phyloP scores from a whole-genome alignment of 2,329 filamentous ascomycete species.

The Botryotinia globosa region DNA sequence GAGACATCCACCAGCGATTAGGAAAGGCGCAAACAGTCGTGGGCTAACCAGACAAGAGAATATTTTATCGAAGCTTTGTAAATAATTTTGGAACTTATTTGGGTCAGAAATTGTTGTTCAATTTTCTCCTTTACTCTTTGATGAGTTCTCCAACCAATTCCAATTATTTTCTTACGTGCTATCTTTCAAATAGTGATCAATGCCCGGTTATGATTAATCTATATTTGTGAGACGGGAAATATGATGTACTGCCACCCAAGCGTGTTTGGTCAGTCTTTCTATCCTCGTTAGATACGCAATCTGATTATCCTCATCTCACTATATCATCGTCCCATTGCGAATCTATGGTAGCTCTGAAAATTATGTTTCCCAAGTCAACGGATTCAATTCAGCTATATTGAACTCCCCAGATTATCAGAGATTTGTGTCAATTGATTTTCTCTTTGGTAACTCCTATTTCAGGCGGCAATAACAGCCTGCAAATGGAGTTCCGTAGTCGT shows the following conservation, averaged over 20 bases:
- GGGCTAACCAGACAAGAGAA: neutral
- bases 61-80: neutral
- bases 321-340: neutral
- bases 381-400: fast-evolving
- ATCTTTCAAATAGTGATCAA: neutral
- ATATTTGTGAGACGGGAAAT: neutral
- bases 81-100: neutral
- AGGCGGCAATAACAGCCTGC: neutral
- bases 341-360: neutral
- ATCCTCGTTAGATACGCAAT: neutral
- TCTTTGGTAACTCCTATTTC: neutral
- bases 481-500: neutral
- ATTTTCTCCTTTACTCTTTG: neutral
- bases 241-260: neutral
- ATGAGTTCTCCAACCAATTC: fast-evolving
- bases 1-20: neutral
- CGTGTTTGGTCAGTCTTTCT: neutral
- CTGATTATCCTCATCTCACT: neutral
- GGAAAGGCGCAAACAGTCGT: neutral
- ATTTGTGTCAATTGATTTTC: neutral
- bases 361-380: neutral
- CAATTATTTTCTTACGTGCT: neutral
- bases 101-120: neutral
- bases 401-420: no score
- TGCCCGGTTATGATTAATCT: neutral